phyloP scores from a whole-genome alignment of 371 early-diverging fungal genomes.

The Mucor circinelloides region DNA sequence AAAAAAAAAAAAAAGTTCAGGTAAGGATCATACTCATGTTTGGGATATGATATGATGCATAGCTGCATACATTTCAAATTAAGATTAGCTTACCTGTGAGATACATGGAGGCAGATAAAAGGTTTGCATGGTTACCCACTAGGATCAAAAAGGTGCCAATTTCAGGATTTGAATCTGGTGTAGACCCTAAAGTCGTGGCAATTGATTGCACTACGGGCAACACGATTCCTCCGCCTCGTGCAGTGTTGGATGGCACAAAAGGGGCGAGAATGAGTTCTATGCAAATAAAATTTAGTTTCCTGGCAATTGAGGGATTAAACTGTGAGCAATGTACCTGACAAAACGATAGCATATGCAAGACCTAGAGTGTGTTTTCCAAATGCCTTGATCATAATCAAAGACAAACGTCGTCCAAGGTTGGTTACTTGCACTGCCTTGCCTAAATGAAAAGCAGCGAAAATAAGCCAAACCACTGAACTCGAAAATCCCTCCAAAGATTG shows the following conservation, averaged over 20 bases:
- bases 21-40: not conserved
- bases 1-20: not conserved
- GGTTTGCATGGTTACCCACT: conserved; percentile 62
- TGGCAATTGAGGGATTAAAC: not conserved
- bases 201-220: conserved; percentile 70
- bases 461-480: conserved; percentile 68
- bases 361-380: conserved; percentile 63
- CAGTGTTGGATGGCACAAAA: conserved; percentile 76
- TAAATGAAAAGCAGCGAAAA: conserved; percentile 73
- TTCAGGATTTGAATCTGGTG: conserved; percentile 32
- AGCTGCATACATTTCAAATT: not conserved
- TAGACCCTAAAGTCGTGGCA: conserved; percentile 53
- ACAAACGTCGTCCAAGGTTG: conserved; percentile 59
- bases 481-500: conserved; percentile 63
- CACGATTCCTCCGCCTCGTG: conserved; percentile 74
- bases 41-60: not conserved
- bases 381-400: conserved; percentile 50
- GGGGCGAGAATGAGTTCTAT: conserved; percentile 65
- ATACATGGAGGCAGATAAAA: conserved; percentile 67
- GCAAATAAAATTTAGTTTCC: not conserved
- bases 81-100: conserved; percentile 48
- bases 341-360: conserved; percentile 61
- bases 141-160: conserved; percentile 59
- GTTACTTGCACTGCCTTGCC: conserved; percentile 68
- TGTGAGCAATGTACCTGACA: conserved; percentile 41